Evolutionary conservation across 768 basidiomycete genomes (phyloP), one percentile per base, ranked within the genome.

Genomic region (Epithele typhae): DNA sequence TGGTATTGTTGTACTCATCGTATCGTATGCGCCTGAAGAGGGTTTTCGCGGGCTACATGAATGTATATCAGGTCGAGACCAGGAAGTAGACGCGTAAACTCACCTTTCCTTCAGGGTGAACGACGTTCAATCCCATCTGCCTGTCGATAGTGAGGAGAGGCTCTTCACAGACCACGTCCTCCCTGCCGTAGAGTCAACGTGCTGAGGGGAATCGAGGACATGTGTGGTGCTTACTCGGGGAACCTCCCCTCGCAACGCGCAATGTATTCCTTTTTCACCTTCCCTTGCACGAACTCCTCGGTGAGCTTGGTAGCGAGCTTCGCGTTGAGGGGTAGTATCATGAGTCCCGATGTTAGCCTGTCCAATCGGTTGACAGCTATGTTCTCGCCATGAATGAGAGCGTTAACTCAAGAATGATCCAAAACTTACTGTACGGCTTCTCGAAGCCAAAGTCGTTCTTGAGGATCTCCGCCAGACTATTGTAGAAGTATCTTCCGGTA

Each of bases 101-200:
- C 58, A 91, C 92, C 76, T 97, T 93, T 35, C 96, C 96, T 46
- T 94, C 83, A 0, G 94, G 92, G 60, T 96, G 92, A 14, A 97
- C 90, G 42, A 98, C 86, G 51, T 97, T 97, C 37, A 99, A 67
- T 3, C 96, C 96, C 84, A 97, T 93, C 62, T 97, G 94, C 42
- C 93, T 77, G 66, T 99, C 96, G 1, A 97, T 82, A 0, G 92
- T 93, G 47, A 99, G 65, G 6, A 99, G 68, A 1, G 92, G 90
- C 59, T 92, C 74, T 50, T 94, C 90, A 50, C 92, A 92, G 0
- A 75, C 64, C n/a, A 91, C 68, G 59, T 93, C 87, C 43, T 77
- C 84, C 34, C 93, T 94, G 44, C 15, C 15, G 3, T 12, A 18
- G n/a, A 25, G 40, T 36, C 17, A 43, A 17, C 25, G 17, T 15